A percentile compares a stretch with the other conserved stretches of the same genome.
Conservation (phyloP, 2,329 filamentous ascomycete genomes). For the Stachybotrys elegans region DNA sequence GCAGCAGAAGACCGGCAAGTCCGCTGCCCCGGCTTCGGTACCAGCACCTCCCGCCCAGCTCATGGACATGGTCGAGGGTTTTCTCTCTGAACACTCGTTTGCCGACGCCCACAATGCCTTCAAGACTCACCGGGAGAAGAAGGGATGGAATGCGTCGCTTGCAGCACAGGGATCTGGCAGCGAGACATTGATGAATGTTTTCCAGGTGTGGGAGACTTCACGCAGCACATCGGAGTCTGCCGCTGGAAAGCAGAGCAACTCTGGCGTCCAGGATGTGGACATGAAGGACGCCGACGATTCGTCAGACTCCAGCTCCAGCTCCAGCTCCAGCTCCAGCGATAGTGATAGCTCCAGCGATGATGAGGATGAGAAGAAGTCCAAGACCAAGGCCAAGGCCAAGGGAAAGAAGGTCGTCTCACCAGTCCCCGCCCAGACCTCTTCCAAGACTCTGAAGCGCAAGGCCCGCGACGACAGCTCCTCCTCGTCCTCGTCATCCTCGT, state of each 20-base stretch:
- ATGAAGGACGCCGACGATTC: conserved; percentile 36
- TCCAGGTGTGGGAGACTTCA: conserved; percentile 38
- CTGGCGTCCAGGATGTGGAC: conserved; percentile 34
- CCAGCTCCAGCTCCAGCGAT: conserved; percentile 19
- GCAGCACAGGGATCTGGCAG: conserved; percentile 10
- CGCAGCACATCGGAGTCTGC: conserved; percentile 20
- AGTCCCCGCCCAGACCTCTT: conserved; percentile 11
- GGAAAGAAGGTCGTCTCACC: conserved; percentile 11
- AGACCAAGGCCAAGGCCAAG: conserved; percentile 11
- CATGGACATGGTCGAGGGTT: conserved; percentile 60
- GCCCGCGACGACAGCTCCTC: conserved; percentile 25
- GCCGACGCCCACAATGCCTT: conserved; percentile 56
- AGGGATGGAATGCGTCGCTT: conserved; percentile 37
- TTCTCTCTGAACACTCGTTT: conserved; percentile 64
- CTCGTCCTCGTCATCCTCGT: conserved; percentile 16
- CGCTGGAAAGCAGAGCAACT: conserved; percentile 18
- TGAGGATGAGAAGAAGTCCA: conserved; percentile 12
- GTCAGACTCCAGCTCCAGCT: conserved; percentile 27
- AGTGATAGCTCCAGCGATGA: conserved; percentile 13
- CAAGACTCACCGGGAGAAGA: conserved; percentile 54
- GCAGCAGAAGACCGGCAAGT: conserved; percentile 15
- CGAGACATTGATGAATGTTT: conserved; percentile 45
- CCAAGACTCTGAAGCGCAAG: conserved; percentile 35
- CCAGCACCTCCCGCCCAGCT: conserved; percentile 51
- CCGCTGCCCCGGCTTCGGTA: conserved; percentile 13